Evolutionary conservation across 331 rosid species (phyloP).

Genomic region (Rosa hybrid): DNA sequence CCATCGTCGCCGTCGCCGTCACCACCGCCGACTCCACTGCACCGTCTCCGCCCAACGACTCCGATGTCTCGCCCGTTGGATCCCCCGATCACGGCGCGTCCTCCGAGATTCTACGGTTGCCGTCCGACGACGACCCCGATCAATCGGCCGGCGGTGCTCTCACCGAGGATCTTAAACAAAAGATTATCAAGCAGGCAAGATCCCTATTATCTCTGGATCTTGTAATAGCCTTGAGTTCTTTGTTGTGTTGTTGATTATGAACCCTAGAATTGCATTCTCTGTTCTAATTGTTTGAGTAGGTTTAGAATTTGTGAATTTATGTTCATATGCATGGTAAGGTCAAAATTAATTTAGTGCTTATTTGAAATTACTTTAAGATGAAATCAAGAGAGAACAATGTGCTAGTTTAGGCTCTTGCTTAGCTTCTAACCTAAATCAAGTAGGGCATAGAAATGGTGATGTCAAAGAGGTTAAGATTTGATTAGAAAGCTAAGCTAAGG

Average conservation of each 20-base stretch:
- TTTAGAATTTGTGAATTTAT: neutral
- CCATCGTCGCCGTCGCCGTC: conserved; percentile 20
- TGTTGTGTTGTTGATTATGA: neutral
- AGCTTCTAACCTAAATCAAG: neutral
- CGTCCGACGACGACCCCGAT: conserved; percentile 65
- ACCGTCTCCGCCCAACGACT: conserved; percentile 41
- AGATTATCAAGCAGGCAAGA: conserved; percentile 74
- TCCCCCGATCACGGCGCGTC: conserved; percentile 38
- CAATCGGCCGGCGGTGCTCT: conserved; percentile 43
- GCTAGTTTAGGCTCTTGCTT: neutral
- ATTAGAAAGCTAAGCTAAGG: neutral
- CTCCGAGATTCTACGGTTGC: conserved; percentile 44
- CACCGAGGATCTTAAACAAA: conserved; percentile 74
- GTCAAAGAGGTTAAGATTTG: neutral
- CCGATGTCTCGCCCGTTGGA: conserved; percentile 36
- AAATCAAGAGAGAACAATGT: neutral
- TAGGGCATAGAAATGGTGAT: neutral
- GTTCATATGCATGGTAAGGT: neutral
- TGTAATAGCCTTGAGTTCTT: neutral
- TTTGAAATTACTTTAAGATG: neutral
- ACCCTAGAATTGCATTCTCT: neutral
- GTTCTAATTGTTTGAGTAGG: neutral
- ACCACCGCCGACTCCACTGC: conserved; percentile 29
- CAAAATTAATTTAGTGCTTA: neutral
- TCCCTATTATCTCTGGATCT: neutral